These are phyloP conservation scores for Rhynchosporium graminicola DNA, from an alignment of 2,329 filamentous ascomycete genomes.

Conservation along the genomic window DNA sequence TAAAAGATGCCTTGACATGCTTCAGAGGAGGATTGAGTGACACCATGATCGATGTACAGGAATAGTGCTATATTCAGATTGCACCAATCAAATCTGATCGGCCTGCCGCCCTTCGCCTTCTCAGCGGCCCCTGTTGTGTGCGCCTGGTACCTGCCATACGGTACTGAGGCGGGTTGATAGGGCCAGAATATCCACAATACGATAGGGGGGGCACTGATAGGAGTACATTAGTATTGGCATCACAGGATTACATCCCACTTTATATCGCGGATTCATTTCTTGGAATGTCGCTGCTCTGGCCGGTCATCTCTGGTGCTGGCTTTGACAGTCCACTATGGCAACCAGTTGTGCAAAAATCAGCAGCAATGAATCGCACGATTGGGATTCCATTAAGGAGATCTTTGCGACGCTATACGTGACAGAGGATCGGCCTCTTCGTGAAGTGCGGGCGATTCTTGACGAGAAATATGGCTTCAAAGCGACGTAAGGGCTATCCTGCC, in stretches of 20 bases:
- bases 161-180: slow-evolving; percentile 6
- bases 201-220: not conserved
- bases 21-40: not conserved
- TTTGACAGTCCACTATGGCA: slow-evolving; percentile 15
- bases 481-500: not conserved
- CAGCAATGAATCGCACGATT: slow-evolving; percentile 13
- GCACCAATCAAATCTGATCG: not conserved
- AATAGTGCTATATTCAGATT: not conserved
- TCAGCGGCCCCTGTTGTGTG: not conserved
- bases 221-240: slow-evolving; percentile 4
- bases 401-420: slow-evolving; percentile 12
- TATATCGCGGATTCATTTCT: not conserved
- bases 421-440: slow-evolving; percentile 11
- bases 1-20: no score
- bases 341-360: slow-evolving; percentile 12
- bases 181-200: slow-evolving; percentile 3
- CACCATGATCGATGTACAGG: slow-evolving; percentile 3
- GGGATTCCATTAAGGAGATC: slow-evolving; percentile 8
- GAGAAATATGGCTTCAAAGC: slow-evolving; percentile 15
- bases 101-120: not conserved
- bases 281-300: slow-evolving; percentile 6
- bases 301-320: slow-evolving; percentile 4
- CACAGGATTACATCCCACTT: slow-evolving; percentile 5
- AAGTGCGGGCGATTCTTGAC: slow-evolving; percentile 9
- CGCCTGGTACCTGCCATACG: not conserved